Evolutionary conservation across 768 basidiomycete species (phyloP).

Genomic region (Fomitopsis serialis): DNA sequence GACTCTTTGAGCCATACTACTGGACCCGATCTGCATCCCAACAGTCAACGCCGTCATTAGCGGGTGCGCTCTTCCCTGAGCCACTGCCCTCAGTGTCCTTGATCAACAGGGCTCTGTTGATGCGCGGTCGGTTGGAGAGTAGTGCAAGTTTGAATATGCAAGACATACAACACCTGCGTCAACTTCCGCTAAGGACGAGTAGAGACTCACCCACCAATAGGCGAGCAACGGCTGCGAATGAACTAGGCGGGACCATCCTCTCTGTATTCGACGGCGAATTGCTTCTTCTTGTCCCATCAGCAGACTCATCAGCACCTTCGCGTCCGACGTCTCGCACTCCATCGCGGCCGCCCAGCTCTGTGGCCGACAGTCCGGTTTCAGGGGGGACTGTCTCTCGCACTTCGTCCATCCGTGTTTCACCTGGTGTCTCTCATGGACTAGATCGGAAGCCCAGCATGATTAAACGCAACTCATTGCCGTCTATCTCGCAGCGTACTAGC

Average conservation of each 20-base stretch:
- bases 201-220: constrained; percentile 9
- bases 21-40: constrained; percentile 47
- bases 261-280: constrained; percentile 73
- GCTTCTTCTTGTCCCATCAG: constrained; percentile 54
- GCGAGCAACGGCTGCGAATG: constrained; percentile 16
- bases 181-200: constrained; percentile 34
- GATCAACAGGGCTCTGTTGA: constrained; percentile 59
- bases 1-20: constrained; percentile 72
- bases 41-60: constrained; percentile 40
- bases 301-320: constrained; percentile 34
- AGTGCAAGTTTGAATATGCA: constrained; percentile 42
- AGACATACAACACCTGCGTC: constrained; percentile 58
- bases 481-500: constrained; percentile 58
- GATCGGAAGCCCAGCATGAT: constrained; percentile 77
- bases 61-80: constrained; percentile 74
- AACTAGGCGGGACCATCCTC: constrained; percentile 63
- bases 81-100: constrained; percentile 62
- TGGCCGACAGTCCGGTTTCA: constrained; percentile 33
- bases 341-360: constrained; percentile 68
- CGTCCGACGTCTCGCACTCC: constrained; percentile 55
- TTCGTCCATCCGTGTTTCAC: constrained; percentile 77
- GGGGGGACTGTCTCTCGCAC: constrained; percentile 47
- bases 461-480: constrained; percentile 74
- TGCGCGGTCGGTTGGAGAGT: constrained; percentile 68
- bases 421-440: constrained; percentile 52